A percentile compares a stretch with the other conserved stretches of the same genome.
Evolutionary conservation across 23 red algal species (phyloP).

Genomic region (Rhodosorus marinus): DNA sequence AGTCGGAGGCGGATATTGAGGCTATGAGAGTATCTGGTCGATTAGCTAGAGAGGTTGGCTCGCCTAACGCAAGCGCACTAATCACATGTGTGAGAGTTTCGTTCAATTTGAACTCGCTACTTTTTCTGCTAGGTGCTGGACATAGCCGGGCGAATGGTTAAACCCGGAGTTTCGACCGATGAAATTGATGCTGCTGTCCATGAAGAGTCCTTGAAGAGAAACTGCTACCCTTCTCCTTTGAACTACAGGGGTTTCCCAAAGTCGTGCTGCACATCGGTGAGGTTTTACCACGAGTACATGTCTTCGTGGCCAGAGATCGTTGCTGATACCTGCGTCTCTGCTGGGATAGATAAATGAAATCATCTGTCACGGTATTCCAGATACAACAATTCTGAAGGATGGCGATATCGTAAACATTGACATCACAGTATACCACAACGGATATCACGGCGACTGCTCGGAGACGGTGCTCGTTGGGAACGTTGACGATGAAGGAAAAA

Average conservation of each 20-base stretch:
- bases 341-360: slow-evolving; percentile 99
- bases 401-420: slow-evolving; percentile 99
- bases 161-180: slow-evolving; percentile 63
- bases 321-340: too few species aligned
- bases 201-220: slow-evolving; percentile 38
- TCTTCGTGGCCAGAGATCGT: background rate
- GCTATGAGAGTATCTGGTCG: slow-evolving; percentile 46
- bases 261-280: slow-evolving; percentile 86
- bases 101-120: too few species aligned
- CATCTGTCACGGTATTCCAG: slow-evolving; percentile 94
- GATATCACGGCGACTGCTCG: slow-evolving; percentile 94
- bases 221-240: slow-evolving; percentile 80
- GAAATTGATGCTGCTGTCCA: slow-evolving; percentile 93
- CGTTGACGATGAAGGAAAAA: slow-evolving; percentile 20
- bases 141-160: slow-evolving; percentile 35
- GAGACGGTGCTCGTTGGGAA: slow-evolving; percentile 85
- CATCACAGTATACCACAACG: slow-evolving; percentile 66
- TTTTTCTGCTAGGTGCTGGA: slow-evolving; percentile 96
- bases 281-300: too few species aligned
- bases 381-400: slow-evolving; percentile 31
- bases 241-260: slow-evolving; percentile 92
- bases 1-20: slow-evolving; percentile 40
- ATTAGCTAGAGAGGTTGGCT: slow-evolving; percentile 68
- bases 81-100: too few species aligned
- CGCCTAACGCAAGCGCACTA: too few species aligned